Base-by-base conservation (phyloP, 148 eudicot species). In the Agrostemma githago region DNA sequence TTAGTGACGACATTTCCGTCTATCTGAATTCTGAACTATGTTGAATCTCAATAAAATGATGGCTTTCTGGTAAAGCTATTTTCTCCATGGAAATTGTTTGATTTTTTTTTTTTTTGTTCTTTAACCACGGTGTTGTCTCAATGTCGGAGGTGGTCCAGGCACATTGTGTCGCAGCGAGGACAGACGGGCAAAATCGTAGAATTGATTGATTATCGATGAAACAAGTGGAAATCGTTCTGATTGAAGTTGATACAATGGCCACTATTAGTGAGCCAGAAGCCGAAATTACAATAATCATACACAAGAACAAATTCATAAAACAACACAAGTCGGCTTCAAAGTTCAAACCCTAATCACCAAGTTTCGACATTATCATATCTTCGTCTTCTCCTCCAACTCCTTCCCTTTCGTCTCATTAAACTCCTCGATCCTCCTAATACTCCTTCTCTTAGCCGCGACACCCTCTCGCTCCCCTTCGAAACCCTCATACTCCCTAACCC, bases 401-500 rank as follows among this genome's bases (percentile, higher is more conserved):
- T 41, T 44, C 56, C 61, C 72, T 69, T 88, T 86, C 39, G 61
- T 40, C 70, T 88, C 88, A 3, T 72, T 73, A 42, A 68, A 66
- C 44, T 73, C 81, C 5, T 84, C 85, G 0, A 85, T 67, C 76
- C 74, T 85, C 26, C 62, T 54, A n/a, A n/a, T n/a, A 60, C 82
- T 81, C 72, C 89, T 80, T 76, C 77, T 88, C 79, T 34, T 78
- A 17, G 60, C 83, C 6, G 60, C 83, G 5, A 58, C 66, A 0
- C 69, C 84, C 73, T 85, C 92, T 44, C 76, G 72, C 40, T 89
- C 90, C 0, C 76, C 81, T 60, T 88, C 92, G 12, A 90, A 66
- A 4, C 77, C 85, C 68, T 85, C 77, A 11, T 85, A 84, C 84
- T 90, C 91, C 53, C 80, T 83, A 66, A 84, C 85, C 89, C 82